Evolutionary conservation across 1,284 basidiomycete species (phyloP).

Genomic region (Leccinum angustisporum): DNA sequence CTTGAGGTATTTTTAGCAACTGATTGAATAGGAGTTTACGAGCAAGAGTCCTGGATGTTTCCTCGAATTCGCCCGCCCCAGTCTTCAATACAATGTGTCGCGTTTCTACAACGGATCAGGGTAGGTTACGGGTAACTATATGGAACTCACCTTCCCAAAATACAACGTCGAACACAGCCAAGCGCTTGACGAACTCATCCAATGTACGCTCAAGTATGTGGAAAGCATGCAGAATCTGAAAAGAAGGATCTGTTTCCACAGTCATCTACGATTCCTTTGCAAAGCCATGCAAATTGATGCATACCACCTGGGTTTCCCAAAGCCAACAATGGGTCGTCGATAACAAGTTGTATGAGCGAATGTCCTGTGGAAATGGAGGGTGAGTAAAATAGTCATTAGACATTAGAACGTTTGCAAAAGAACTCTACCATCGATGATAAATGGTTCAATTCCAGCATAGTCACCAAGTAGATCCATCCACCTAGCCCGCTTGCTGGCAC

Average conservation of each 20-base stretch:
- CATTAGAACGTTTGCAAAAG: not conserved
- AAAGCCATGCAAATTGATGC: constrained; percentile 1
- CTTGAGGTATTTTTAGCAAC: constrained; percentile 38
- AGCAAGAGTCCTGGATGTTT: constrained; percentile 51
- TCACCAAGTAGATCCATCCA: constrained; percentile 74
- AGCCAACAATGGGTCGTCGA: constrained; percentile 58
- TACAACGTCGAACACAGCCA: constrained; percentile 60
- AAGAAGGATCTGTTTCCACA: constrained; percentile 45
- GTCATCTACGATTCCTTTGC: not conserved
- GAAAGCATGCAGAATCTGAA: constrained; percentile 63
- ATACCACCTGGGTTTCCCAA: constrained; percentile 47
- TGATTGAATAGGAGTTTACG: constrained; percentile 53
- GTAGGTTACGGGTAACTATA: not conserved
- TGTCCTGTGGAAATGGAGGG: constrained; percentile 44
- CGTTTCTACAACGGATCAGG: constrained; percentile 35
- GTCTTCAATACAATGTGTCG: constrained; percentile 42
- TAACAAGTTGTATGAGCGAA: constrained; percentile 56
- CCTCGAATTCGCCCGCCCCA: constrained; percentile 36
- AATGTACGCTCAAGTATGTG: constrained; percentile 53
- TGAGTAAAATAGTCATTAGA: constrained; percentile 2
- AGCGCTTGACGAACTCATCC: constrained; percentile 47
- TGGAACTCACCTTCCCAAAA: constrained; percentile 54
- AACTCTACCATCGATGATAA: constrained; percentile 58
- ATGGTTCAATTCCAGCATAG: constrained; percentile 66
- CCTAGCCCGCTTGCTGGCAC: constrained; percentile 40